These are phyloP conservation scores for Erysimum pusillum DNA, from an alignment of 441 rosid species.

Conservation along the genomic window DNA sequence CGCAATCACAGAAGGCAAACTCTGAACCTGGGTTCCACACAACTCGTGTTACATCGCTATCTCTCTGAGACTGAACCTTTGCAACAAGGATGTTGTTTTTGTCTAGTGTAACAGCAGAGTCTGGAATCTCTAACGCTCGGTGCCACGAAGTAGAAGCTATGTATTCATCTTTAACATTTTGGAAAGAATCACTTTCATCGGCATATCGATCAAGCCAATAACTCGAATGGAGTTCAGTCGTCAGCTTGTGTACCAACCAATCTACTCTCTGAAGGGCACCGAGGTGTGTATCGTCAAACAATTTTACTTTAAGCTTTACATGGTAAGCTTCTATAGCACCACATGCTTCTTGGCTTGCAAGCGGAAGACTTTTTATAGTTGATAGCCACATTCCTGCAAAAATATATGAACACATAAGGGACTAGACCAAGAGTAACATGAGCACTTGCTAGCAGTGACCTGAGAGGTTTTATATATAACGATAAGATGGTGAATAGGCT, in stretches of 20 bases:
- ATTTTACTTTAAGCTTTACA: slow-evolving; percentile 79
- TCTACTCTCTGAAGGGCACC: slow-evolving; percentile 91
- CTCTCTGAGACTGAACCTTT: slow-evolving; percentile 74
- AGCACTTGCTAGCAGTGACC: neutral
- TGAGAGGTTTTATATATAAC: neutral
- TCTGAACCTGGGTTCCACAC: slow-evolving; percentile 98
- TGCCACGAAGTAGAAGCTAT: slow-evolving; percentile 94
- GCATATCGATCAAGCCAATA: slow-evolving; percentile 95
- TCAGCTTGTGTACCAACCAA: slow-evolving; percentile 96
- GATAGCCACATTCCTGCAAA: slow-evolving; percentile 93
- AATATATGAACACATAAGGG: slow-evolving; percentile 14
- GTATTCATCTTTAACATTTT: slow-evolving; percentile 88
- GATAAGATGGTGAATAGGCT: neutral
- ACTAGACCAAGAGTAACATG: neutral
- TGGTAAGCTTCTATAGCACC: slow-evolving; percentile 98
- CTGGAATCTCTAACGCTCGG: slow-evolving; percentile 79
- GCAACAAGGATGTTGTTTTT: slow-evolving; percentile 60
- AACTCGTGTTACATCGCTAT: slow-evolving; percentile 51
- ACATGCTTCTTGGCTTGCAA: slow-evolving; percentile 96
- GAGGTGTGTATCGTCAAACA: slow-evolving; percentile 94
- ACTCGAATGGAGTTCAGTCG: slow-evolving; percentile 88
- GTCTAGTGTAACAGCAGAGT: slow-evolving; percentile 72
- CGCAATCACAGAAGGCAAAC: slow-evolving; percentile 90
- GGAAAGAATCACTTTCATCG: slow-evolving; percentile 91
- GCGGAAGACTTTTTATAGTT: slow-evolving; percentile 75